Evolutionary conservation across 2,329 filamentous ascomycete species (phyloP).

Genomic region (Talaromyces sp.): DNA sequence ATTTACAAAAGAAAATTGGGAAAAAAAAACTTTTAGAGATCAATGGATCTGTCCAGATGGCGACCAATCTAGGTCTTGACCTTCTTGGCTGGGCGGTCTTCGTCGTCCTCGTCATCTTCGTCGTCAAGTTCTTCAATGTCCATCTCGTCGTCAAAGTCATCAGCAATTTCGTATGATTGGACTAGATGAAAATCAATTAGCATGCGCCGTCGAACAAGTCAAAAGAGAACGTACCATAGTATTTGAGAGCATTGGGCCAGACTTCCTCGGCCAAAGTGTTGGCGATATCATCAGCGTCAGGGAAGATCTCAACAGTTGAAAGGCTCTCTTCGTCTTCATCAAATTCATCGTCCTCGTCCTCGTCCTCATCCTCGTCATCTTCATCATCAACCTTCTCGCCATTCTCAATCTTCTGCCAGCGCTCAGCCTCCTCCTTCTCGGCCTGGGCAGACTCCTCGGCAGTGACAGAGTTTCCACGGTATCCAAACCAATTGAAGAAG

Average conservation of each 20-base stretch:
- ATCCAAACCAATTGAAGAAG: slow-evolving; percentile 91
- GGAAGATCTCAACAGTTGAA: slow-evolving; percentile 77
- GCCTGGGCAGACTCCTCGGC: slow-evolving; percentile 69
- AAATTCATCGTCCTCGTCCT: slow-evolving; percentile 54
- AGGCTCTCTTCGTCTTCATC: slow-evolving; percentile 62
- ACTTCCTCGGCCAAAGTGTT: slow-evolving; percentile 80
- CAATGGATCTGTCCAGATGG: not conserved
- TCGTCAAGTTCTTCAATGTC: slow-evolving; percentile 66
- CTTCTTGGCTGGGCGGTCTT: slow-evolving; percentile 50
- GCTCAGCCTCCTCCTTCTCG: slow-evolving; percentile 60
- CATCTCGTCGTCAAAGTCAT: slow-evolving; percentile 55
- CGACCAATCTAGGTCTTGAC: slow-evolving; percentile 22
- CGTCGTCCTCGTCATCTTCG: slow-evolving; percentile 58
- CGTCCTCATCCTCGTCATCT: slow-evolving; percentile 42
- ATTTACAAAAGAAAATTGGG: slow-evolving; percentile 1
- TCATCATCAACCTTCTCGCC: slow-evolving; percentile 54
- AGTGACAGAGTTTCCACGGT: slow-evolving; percentile 66
- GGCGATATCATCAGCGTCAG: slow-evolving; percentile 80
- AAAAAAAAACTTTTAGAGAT: slow-evolving; percentile 19
- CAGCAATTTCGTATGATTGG: slow-evolving; percentile 67
- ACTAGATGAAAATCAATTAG: slow-evolving; percentile 53
- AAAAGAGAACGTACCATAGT: slow-evolving; percentile 69
- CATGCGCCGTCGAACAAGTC: not conserved
- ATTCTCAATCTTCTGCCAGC: slow-evolving; percentile 49
- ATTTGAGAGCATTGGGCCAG: slow-evolving; percentile 83